phyloP scores from a whole-genome alignment of 257 asterid genomes.

The Scutellaria galericulata region DNA sequence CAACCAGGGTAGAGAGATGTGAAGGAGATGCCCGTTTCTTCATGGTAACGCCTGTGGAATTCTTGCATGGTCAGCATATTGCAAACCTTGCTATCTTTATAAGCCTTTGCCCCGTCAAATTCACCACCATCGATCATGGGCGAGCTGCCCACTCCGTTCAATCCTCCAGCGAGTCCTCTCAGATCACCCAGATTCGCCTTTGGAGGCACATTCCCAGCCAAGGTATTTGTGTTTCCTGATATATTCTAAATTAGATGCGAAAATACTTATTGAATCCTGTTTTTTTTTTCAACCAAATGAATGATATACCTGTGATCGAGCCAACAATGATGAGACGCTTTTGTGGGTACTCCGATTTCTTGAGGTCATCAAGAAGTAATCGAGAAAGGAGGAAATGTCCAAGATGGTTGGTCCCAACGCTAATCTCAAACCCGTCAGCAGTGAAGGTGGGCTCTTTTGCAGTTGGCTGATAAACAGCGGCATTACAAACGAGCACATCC shows the following conservation, averaged over 20 bases:
- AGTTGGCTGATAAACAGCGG: conserved; percentile 81
- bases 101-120: conserved; percentile 94
- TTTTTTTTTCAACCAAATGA: background rate
- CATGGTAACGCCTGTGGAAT: conserved; percentile 77
- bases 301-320: conserved; percentile 75
- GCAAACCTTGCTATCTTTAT: conserved; percentile 96
- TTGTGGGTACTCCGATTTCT: conserved; percentile 63
- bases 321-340: conserved; percentile 82
- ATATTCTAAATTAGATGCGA: background rate
- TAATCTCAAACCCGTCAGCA: conserved; percentile 86
- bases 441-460: conserved; percentile 82
- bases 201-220: conserved; percentile 99
- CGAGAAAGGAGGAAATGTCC: conserved; percentile 80
- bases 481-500: conserved; percentile 83
- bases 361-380: conserved; percentile 68
- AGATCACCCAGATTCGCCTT: conserved; percentile 93
- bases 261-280: background rate
- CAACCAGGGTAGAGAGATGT: conserved; percentile 95
- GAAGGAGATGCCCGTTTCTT: conserved; percentile 72
- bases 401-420: conserved; percentile 83
- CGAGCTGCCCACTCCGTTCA: conserved; percentile 65
- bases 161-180: conserved; percentile 83
- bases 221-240: conserved; percentile 88
- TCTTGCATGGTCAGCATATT: conserved; percentile 98
- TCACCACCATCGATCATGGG: conserved; percentile 93